Percentiles rank a stretch among this genome's conserved stretches.
Conservation (phyloP, 345 rosid species). For the Mercurialis annua region DNA sequence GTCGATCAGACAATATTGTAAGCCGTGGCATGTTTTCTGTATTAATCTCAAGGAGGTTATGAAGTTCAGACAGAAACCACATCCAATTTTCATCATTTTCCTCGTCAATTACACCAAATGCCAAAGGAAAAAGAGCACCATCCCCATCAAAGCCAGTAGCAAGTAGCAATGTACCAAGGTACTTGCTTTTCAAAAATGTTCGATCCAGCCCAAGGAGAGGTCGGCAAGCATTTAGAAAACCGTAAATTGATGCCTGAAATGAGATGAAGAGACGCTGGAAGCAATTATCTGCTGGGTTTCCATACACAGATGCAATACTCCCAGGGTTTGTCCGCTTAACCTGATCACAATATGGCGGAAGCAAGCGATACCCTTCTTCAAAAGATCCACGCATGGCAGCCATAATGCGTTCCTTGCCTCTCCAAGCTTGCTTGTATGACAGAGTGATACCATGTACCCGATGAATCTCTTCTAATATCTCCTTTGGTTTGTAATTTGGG, state of each 20-base stretch:
- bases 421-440: slow-evolving; percentile 99
- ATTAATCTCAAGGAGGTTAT: slow-evolving; percentile 82
- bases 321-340: slow-evolving; percentile 82
- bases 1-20: slow-evolving; percentile 89
- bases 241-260: slow-evolving; percentile 94
- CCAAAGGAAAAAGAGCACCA: slow-evolving; percentile 87
- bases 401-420: slow-evolving; percentile 98
- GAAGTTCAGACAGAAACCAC: slow-evolving; percentile 98
- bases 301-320: slow-evolving; percentile 88
- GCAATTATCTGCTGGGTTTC: slow-evolving; percentile 65
- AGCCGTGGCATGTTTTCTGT: slow-evolving; percentile 97
- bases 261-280: slow-evolving; percentile 96
- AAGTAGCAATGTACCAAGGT: slow-evolving; percentile 88
- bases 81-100: slow-evolving; percentile 98
- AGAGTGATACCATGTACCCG: slow-evolving; percentile 88
- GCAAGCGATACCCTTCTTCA: slow-evolving; percentile 92
- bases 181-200: slow-evolving; percentile 82
- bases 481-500: slow-evolving; percentile 94
- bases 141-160: slow-evolving; percentile 97
- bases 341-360: slow-evolving; percentile 94
- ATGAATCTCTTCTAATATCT: slow-evolving; percentile 96
- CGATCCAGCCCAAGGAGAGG: slow-evolving; percentile 93
- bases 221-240: slow-evolving; percentile 91
- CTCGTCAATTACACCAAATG: slow-evolving; percentile 94
- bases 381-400: slow-evolving; percentile 98